Percentiles rank a stretch among this genome's conserved stretches.
Evolutionary conservation across 2,329 filamentous ascomycete genomes (phyloP).

Genomic region (Beauveria bassiana): DNA sequence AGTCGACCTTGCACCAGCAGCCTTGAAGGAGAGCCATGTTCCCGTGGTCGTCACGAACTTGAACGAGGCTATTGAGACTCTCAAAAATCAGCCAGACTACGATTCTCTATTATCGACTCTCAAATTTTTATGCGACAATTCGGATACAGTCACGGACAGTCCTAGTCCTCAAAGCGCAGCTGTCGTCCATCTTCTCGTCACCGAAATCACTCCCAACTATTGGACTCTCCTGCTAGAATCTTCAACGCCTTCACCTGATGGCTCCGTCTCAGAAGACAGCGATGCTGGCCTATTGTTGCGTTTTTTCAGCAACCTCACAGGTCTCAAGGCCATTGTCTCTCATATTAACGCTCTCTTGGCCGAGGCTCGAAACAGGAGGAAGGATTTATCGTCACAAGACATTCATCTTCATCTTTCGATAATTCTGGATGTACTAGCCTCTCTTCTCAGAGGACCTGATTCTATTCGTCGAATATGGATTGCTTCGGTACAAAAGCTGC

Average conservation of each 20-base stretch:
- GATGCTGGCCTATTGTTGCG: slow-evolving; percentile 46
- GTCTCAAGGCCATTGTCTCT: slow-evolving; percentile 69
- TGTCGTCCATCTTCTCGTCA: slow-evolving; percentile 67
- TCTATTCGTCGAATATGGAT: slow-evolving; percentile 32
- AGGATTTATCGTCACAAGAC: slow-evolving; percentile 33
- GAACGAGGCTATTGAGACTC: slow-evolving; percentile 49
- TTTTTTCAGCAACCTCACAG: slow-evolving; percentile 66
- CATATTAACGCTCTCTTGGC: slow-evolving; percentile 56
- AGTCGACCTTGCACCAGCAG: background rate
- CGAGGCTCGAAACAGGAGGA: slow-evolving; percentile 34
- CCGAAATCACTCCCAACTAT: slow-evolving; percentile 70
- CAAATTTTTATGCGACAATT: slow-evolving; percentile 36
- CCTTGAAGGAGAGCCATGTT: slow-evolving; percentile 4
- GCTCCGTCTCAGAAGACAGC: slow-evolving; percentile 16
- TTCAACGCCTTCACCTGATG: slow-evolving; percentile 13
- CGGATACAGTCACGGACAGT: slow-evolving; percentile 10
- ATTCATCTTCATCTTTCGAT: slow-evolving; percentile 35
- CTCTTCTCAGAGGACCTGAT: slow-evolving; percentile 31
- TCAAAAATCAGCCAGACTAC: slow-evolving; percentile 57
- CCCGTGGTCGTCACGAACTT: slow-evolving; percentile 20
- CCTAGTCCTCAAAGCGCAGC: slow-evolving; percentile 65
- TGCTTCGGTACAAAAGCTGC: slow-evolving; percentile 19
- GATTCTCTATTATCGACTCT: slow-evolving; percentile 46
- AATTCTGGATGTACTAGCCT: slow-evolving; percentile 36
- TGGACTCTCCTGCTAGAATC: slow-evolving; percentile 58